Base-by-base conservation (phyloP, 2,329 filamentous ascomycete species). In the Aureobasidium sp. region DNA sequence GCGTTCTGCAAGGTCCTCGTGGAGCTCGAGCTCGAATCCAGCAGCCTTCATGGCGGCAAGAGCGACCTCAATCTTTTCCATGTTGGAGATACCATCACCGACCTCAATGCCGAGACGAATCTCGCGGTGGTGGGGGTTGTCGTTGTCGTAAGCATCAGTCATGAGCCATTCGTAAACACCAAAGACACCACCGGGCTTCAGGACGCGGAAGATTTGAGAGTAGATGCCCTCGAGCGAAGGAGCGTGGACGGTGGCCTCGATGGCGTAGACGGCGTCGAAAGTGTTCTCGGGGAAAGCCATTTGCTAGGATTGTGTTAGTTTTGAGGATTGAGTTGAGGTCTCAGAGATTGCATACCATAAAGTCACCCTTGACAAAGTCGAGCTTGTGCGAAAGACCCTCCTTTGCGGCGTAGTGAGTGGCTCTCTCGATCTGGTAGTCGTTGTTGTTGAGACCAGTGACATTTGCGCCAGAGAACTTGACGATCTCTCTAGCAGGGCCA, bases 91-190 rank as follows among this genome's bases (percentile, higher is more conserved):
- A 68, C 94, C 94, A 72, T 97, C 88, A 71, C 94, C 94, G 73
- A 91, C 87, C 81, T 99, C 94, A 67, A 99, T 99, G 66, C 89
- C 92, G 20, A 97, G 86, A 66, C 94, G 90, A 72, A 97, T 94
- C 74, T 90, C 85, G 68, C 91, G 89, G 80, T 97, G 94, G 70
- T 86, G 82, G 0, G 90, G 76, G 81, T 97, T 91, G 64, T 88
- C 82, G 74, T 96, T 93, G 79, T 97, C 89, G 77, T 97, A 99
- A 27, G 87, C 80, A 66, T 97, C 92, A 7, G 92, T 97, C 94
- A 99, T 97, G 72, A 97, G 82, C 94, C 94, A 97, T 78, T 99
- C 94, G 78, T 97, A 99, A 58, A 97, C 93, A 73, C 93, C 94
- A 70, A 97, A 99, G 57, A 91, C 82, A 75, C 94, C 93, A 64